Evolutionary conservation across 495 filamentous ascomycete genomes (phyloP), one percentile per base, ranked within the genome.

Genomic region (Neurospora africana): DNA sequence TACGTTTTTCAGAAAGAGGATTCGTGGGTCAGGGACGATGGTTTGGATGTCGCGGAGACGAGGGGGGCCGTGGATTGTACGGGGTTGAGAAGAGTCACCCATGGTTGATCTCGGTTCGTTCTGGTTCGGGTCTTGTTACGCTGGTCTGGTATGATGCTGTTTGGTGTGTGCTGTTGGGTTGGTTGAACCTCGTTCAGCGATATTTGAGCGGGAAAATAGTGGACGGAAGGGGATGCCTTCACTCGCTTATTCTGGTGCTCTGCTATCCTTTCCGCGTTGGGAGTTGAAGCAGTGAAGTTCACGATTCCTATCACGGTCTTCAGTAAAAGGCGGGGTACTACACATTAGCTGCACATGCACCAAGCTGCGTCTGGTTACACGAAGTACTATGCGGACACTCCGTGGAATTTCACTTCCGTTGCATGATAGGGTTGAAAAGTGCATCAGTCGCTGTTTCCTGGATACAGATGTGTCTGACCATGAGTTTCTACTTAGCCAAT

Each of bases 1-100:
- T 9, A 79, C 70, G 40, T 79, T 79, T 43, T 79, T 79, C 35
- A 71, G 41, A 37, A 78, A 65, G 33, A 44, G 70, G 19, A 79
- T 43, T 21, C 69, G 68, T 41, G 65, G 68, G 39, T 74, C 70
- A 19, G 23, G 27, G 65, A 77, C 75, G n/a, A 19, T 47, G 23
- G 69, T 61, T 13, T 68, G 41, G 27, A 70, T 53, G 21, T 53
- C 21, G 47, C 15, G 21, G 21, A 53, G 47, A 5, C 5, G 47
- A 13, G 47, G 2, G 10, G 21, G 47, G 21, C 47, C 21, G 47
- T 53, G 3, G 47, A 53, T 53, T 0, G 69, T 30, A 19, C 53
- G 53, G 13, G 53, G 27, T 2, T 33, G 53, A 13, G 27, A 1
- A 61, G 27, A 30, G 27, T 61, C 27, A 15, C 53, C 23, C 23